Percentiles rank a stretch among this genome's conserved stretches.
These are phyloP conservation scores for Aspergillus fructus DNA, from an alignment of 2,329 filamentous ascomycete genomes.

Conservation along the genomic window DNA sequence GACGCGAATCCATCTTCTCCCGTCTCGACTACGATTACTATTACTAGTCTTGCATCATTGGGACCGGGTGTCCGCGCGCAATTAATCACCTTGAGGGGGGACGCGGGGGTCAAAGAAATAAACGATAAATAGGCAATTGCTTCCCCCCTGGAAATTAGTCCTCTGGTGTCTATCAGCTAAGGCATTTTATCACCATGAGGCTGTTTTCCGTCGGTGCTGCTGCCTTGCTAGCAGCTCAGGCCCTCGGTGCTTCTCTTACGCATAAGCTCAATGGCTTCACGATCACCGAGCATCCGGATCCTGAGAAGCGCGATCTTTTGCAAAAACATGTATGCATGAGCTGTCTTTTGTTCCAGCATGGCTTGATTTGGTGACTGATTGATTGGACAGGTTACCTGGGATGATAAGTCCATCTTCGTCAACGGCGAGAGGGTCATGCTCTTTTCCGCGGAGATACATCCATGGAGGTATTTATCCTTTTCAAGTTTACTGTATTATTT, in stretches of 20 bases:
- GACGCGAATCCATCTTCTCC: neutral
- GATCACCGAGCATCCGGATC: constrained; percentile 37
- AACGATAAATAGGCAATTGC: neutral
- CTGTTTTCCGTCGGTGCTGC: constrained; percentile 32
- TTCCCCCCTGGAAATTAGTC: neutral
- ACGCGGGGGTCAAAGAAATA: neutral
- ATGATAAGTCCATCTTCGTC: constrained; percentile 69
- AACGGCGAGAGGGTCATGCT: constrained; percentile 69
- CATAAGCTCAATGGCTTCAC: constrained; percentile 52
- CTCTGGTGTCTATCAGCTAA: neutral
- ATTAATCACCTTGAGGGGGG: neutral
- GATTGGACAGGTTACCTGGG: constrained; percentile 61
- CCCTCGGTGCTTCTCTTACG: constrained; percentile 49
- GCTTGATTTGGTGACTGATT: neutral
- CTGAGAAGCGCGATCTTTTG: constrained; percentile 48
- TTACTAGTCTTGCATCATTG: too few species aligned
- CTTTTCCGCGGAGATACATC: constrained; percentile 73
- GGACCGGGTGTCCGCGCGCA: neutral
- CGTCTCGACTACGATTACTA: neutral
- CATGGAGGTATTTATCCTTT: constrained; percentile 50
- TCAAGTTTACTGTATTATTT: neutral
- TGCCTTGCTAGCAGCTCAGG: constrained; percentile 45
- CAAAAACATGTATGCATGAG: constrained; percentile 54
- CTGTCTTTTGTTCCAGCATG: neutral
- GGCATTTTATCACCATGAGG: constrained; percentile 34